Conservation (phyloP, 768 basidiomycete genomes). For the Lentinula boryana region DNA sequence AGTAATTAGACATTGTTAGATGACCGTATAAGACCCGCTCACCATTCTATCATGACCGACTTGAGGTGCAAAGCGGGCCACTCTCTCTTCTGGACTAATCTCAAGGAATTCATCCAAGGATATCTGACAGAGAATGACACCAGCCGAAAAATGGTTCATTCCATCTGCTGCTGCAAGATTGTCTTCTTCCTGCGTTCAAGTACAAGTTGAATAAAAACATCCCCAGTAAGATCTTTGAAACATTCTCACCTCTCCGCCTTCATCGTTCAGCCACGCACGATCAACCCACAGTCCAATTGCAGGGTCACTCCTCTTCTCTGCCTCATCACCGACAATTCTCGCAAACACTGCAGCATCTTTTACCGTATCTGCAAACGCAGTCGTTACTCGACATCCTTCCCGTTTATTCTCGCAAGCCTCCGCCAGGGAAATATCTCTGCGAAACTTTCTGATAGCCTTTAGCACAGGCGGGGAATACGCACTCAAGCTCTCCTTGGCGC, state of each 20-base stretch:
- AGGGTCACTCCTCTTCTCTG: constrained; percentile 37
- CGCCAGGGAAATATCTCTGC: constrained; percentile 54
- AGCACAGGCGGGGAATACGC: constrained; percentile 63
- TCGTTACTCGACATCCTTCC: constrained; percentile 33
- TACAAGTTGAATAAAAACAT: neutral
- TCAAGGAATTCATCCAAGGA: constrained; percentile 36
- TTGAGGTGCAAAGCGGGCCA: constrained; percentile 25
- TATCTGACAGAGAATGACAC: constrained; percentile 33
- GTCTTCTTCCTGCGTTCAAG: constrained; percentile 46
- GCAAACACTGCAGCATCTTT: constrained; percentile 50
- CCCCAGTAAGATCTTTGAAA: neutral
- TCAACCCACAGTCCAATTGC: constrained; percentile 49
- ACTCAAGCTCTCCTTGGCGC: constrained; percentile 19
- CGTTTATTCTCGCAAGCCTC: constrained; percentile 54
- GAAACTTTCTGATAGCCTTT: constrained; percentile 64
- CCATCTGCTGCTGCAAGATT: constrained; percentile 41
- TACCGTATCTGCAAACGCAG: constrained; percentile 59
- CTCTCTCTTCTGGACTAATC: constrained; percentile 26
- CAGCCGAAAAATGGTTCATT: constrained; percentile 46
- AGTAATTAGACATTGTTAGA: neutral
- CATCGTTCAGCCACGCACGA: constrained; percentile 57
- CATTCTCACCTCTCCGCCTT: constrained; percentile 38
- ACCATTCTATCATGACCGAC: constrained; percentile 37
- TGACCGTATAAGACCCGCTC: constrained; percentile 12
- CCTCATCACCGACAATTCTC: constrained; percentile 54